These are phyloP conservation scores for Phytophthora hybrid DNA, from an alignment of 352 stramenopile genomes.

Conservation along the genomic window DNA sequence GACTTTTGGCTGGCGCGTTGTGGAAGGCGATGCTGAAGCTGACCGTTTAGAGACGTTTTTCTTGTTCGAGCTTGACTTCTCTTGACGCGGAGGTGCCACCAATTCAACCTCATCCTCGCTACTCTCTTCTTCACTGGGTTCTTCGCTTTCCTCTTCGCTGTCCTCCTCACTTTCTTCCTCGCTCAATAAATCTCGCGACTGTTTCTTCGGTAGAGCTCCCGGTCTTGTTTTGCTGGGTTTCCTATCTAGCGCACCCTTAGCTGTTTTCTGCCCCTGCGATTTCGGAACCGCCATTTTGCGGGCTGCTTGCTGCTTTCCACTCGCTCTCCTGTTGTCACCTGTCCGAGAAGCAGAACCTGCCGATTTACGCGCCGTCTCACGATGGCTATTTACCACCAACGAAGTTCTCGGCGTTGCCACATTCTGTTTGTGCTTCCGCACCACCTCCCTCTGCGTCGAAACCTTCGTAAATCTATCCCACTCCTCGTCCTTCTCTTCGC, in stretches of 20 bases:
- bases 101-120: slow-evolving; percentile 15
- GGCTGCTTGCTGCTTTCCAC: slow-evolving; percentile 10
- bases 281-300: slow-evolving; percentile 17
- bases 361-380: not conserved
- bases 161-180: slow-evolving; percentile 18
- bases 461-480: slow-evolving; percentile 32
- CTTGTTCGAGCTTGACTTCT: slow-evolving; percentile 11
- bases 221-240: slow-evolving; percentile 6
- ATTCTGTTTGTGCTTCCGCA: slow-evolving; percentile 18
- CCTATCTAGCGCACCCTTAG: not conserved
- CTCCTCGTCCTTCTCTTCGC: slow-evolving; percentile 25
- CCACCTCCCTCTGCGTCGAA: slow-evolving; percentile 15
- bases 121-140: slow-evolving; percentile 22
- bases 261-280: not conserved
- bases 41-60: slow-evolving; percentile 4
- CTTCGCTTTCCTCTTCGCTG: slow-evolving; percentile 16
- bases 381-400: not conserved
- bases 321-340: not conserved
- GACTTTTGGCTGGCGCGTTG: slow-evolving; percentile 8
- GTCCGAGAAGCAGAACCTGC: not conserved
- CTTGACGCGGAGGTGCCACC: not conserved
- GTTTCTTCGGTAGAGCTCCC: not conserved
- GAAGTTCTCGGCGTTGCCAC: not conserved
- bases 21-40: not conserved
- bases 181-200: slow-evolving; percentile 27